phyloP scores from a whole-genome alignment of 108 stramenopile species.

The Craspedostauros australis region DNA sequence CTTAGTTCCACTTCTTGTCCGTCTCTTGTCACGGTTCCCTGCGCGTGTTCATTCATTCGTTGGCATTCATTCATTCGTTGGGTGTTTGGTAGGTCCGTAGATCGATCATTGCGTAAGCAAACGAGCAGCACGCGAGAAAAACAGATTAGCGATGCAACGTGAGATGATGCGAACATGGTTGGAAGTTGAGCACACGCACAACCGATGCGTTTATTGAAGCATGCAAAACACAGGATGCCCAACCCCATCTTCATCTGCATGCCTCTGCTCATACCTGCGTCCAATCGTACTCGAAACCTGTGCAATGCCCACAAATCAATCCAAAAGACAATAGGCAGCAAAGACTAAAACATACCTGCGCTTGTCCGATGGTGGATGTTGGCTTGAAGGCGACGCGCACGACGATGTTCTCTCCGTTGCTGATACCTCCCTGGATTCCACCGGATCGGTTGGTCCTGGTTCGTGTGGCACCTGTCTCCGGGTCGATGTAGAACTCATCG shows the following conservation, averaged over 20 bases:
- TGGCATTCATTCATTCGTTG: too few species aligned
- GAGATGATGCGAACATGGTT: background rate
- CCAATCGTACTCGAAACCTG: too few species aligned
- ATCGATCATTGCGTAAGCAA: too few species aligned
- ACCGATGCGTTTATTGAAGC: too few species aligned
- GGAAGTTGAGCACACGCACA: background rate
- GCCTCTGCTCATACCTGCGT: too few species aligned
- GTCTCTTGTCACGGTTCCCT: conserved; percentile 92
- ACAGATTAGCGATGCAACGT: background rate
- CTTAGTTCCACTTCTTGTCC: conserved; percentile 90
- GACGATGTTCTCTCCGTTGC: conserved; percentile 95
- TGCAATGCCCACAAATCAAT: too few species aligned
- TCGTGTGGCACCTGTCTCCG: conserved; percentile 82
- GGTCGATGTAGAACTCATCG: conserved; percentile 97
- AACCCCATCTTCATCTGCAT: too few species aligned
- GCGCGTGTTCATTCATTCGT: too few species aligned
- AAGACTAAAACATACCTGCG: conserved; percentile 54
- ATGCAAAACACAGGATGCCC: too few species aligned
- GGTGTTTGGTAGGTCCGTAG: too few species aligned
- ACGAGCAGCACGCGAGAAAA: background rate
- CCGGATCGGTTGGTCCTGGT: conserved; percentile 95
- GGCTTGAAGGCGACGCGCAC: conserved; percentile 96
- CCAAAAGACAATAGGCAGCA: background rate
- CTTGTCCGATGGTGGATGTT: conserved; percentile 92
- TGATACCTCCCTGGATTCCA: conserved; percentile 98